phyloP scores from a whole-genome alignment of 148 eudicot genomes.

The Fagopyrum esculentum region DNA sequence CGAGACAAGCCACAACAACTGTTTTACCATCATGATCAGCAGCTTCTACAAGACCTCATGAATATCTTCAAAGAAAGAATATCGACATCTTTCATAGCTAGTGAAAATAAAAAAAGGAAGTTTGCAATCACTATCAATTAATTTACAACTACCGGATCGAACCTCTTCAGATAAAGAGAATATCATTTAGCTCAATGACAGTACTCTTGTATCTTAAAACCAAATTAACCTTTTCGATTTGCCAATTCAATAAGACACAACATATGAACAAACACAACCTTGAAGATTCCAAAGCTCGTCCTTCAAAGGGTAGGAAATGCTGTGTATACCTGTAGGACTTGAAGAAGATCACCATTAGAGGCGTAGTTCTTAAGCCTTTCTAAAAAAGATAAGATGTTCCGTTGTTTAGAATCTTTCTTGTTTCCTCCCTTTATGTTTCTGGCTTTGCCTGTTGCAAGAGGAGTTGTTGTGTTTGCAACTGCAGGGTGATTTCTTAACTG shows the following conservation, averaged over 20 bases:
- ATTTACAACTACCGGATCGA: too few relatives aligned
- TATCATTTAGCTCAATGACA: too few relatives aligned
- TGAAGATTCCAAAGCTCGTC: background rate
- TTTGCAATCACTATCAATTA: too few relatives aligned
- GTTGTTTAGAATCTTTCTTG: conserved; percentile 90
- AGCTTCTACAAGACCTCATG: too few relatives aligned
- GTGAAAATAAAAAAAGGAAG: too few relatives aligned
- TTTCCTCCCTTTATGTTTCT: conserved; percentile 69
- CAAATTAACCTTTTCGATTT: too few relatives aligned
- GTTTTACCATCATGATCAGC: too few relatives aligned
- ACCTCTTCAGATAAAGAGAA: too few relatives aligned
- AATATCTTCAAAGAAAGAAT: too few relatives aligned
- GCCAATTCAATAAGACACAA: background rate
- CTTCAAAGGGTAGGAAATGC: background rate
- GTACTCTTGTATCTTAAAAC: too few relatives aligned
- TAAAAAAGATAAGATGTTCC: conserved; percentile 90
- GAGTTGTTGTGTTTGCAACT: conserved; percentile 30
- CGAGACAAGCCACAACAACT: too few relatives aligned
- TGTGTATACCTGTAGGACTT: background rate
- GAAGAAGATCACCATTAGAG: background rate
- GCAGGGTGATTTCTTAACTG: conserved; percentile 60
- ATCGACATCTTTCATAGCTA: too few relatives aligned
- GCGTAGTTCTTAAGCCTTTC: conserved; percentile 25
- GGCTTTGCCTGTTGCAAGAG: conserved; percentile 55
- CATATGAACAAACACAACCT: conserved; percentile 4